Base-by-base conservation (phyloP, 2,329 filamentous ascomycete genomes). In the Corinectria fuckeliana region DNA sequence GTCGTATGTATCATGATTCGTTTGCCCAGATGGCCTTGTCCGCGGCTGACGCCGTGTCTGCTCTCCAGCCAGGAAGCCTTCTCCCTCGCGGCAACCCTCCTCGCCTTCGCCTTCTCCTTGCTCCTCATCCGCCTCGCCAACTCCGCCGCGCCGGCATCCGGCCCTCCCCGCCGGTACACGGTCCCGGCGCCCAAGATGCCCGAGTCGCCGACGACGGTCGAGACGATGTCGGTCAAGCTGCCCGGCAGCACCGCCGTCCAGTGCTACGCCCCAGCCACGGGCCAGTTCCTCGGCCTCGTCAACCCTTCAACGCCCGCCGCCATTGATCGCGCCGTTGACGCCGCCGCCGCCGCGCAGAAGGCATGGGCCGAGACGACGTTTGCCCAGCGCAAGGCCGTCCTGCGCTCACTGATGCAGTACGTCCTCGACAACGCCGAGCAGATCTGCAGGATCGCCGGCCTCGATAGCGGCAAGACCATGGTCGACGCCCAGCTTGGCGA, bases 391-490 rank as follows among this genome's bases (percentile, higher is more conserved):
- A 85, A 89, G 65, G 88, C 85, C 69, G 92, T 99, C 44, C 82
- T 99, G 63, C 87, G 88, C 60, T 92, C 92, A 6, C 81, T 99
- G 71, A 81, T 96, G 68, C 89, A 88, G 76, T 89, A 93, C 68
- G 84, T 99, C 9, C 84, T 99, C 58, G 91, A 96, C 65, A 90
- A 98, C 73, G 93, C 97, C 74, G 90, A 94, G 65, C 84, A 89
- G 23, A 96, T 99, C 68, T 93, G 92, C 69, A 85, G 87, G 14
- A 87, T 92, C 26, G 94, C 93, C 49, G 96, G 92, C 71, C 83
- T 97, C 32, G 95, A 99, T 77, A 96, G 92, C 39, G 95, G 95
- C 64, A 99, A 99, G 83, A 97, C 96, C 2, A 91, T 94, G 81
- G 88, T 98, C 36, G 95, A 99, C 77, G 95, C 94, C 1, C 89